Evolutionary conservation across 768 basidiomycete species (phyloP), one percentile per base, ranked within the genome.

Genomic region (Paxillus rubicundulus): DNA sequence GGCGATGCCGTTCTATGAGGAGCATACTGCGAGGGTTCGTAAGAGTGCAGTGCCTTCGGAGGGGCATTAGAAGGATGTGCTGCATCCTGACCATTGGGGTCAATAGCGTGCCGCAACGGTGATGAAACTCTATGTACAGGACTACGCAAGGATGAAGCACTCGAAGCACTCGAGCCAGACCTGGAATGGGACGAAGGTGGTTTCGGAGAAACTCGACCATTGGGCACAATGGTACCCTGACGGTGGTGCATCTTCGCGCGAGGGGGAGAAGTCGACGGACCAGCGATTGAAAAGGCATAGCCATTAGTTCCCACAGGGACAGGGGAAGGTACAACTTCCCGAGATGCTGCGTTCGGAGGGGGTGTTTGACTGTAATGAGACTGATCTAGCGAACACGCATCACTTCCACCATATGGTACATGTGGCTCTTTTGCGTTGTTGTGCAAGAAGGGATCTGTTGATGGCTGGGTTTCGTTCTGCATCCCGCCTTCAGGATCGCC

Each of bases 1-100:
- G 65, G 65, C 17, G 69, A 70, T 4, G 54, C 27, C 7, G 61
- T 57, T 37, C 65, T 63, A 30, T 59, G 58, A 24, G 54, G n/a
- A 18, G 34, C 17, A 28, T 55, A 50, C 1, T 38, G 30, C 12
- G 45, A 40, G 0, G 46, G 44, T n/a, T 57, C 54, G 37, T 50
- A 50, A 5, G 46, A 13, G 42, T 56, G 39, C 9, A 33, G 20
- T n/a, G 34, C 36, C 36, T 32, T 48, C 4, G 47, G 17, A 28
- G 18, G 18, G 9, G 18, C 10, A 17, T 14, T 18, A 33, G 45
- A 37, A 13, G 41, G 18, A 47, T 50, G 40, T 8, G 28, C 45
- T 5, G n/a, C 9, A 12, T 53, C 46, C 9, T 51, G 56, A 13
- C 37, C 49, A 28, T 37, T 13, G 17, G 49, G 33, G n/a, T 57